These are phyloP conservation scores for Fonsecaea multimorphosa DNA, from an alignment of 2,329 filamentous ascomycete species.

Conservation along the genomic window DNA sequence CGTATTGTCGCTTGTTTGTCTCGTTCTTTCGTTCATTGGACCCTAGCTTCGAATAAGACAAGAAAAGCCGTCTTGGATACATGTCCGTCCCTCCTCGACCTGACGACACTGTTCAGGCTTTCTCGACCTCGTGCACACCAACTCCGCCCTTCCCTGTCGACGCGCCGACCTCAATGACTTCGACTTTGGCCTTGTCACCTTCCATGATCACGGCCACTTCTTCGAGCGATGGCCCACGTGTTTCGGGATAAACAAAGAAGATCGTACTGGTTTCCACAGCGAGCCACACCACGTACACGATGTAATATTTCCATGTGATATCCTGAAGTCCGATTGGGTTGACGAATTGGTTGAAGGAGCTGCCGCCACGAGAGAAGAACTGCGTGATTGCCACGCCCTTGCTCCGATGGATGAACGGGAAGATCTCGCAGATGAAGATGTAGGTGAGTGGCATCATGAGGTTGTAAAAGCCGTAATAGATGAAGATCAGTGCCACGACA, in stretches of 20 bases:
- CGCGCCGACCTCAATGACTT: conserved; percentile 29
- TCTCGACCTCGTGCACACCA: conserved; percentile 28
- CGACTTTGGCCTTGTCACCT: conserved; percentile 31
- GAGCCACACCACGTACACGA: conserved; percentile 45
- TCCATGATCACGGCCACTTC: conserved; percentile 41
- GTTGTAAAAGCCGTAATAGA: conserved; percentile 51
- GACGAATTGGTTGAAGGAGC: conserved; percentile 32
- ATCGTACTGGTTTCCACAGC: conserved; percentile 32
- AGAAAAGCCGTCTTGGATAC: background rate
- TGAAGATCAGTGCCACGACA: conserved; percentile 52
- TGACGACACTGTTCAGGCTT: conserved; percentile 13
- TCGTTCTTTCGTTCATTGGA: background rate
- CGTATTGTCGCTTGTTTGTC: background rate
- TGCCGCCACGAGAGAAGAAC: conserved; percentile 27
- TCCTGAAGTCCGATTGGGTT: conserved; percentile 41
- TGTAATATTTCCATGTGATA: conserved; percentile 48
- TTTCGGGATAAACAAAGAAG: conserved; percentile 42
- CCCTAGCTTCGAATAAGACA: background rate
- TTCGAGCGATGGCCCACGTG: conserved; percentile 41
- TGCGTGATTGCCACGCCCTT: conserved; percentile 47
- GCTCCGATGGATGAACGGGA: conserved; percentile 57
- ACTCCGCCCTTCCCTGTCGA: conserved; percentile 21
- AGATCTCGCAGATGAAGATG: conserved; percentile 47
- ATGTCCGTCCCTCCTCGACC: background rate
- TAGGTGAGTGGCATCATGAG: conserved; percentile 38